These are phyloP conservation scores for Camelina hispida DNA, from an alignment of 345 rosid genomes.

Conservation along the genomic window DNA sequence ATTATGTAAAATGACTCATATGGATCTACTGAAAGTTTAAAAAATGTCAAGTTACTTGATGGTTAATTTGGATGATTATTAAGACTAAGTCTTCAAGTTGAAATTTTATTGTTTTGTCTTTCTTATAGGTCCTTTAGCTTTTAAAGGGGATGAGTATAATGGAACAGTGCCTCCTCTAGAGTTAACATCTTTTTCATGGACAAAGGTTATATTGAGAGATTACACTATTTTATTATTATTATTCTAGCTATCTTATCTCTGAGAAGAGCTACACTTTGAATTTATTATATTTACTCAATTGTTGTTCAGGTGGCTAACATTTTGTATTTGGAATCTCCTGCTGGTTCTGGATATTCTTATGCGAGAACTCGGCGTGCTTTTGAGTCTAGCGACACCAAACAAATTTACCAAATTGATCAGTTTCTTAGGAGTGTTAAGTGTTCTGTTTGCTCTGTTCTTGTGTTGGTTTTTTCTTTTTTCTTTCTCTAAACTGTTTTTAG, in stretches of 20 bases:
- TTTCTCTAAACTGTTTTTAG: too few relatives aligned
- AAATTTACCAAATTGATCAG: constrained; percentile 50
- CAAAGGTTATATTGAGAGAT: constrained; percentile 48
- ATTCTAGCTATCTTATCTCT: background rate
- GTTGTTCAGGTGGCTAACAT: constrained; percentile 64
- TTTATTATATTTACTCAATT: background rate
- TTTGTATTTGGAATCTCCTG: constrained; percentile 74
- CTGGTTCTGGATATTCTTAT: constrained; percentile 79
- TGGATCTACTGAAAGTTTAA: background rate
- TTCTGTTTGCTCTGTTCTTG: background rate
- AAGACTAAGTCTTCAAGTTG: constrained; percentile 3
- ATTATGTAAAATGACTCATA: background rate
- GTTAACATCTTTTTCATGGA: constrained; percentile 70
- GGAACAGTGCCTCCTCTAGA: constrained; percentile 71
- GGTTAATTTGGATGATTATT: background rate
- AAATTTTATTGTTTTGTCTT: background rate
- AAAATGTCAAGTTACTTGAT: constrained; percentile 1
- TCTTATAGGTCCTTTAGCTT: constrained; percentile 64
- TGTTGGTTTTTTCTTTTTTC: background rate
- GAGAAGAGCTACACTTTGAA: constrained; percentile 8
- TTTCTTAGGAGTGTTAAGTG: constrained; percentile 61
- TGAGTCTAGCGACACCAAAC: constrained; percentile 54
- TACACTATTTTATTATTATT: background rate
- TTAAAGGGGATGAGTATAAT: constrained; percentile 59
- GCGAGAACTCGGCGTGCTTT: constrained; percentile 49